Base-by-base conservation (phyloP, 148 eudicot genomes). In the Polygonum maritimum region DNA sequence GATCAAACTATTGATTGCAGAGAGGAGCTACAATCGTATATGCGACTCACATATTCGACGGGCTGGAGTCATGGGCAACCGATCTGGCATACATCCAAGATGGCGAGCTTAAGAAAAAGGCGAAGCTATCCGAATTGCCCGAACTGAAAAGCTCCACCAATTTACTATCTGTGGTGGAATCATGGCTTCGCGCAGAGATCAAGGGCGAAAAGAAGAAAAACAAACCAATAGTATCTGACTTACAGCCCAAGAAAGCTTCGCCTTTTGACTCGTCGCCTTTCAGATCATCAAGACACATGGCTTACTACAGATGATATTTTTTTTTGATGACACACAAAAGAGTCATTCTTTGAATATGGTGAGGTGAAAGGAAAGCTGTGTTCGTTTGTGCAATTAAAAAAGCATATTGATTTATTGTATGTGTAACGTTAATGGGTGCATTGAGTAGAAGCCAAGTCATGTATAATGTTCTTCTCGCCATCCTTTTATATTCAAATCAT, bases 41-140 rank as follows among this genome's bases (percentile, higher is more conserved):
- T 81, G 94, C 99, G 45, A 95, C 99, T 49, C 99, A 92, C 79
- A 95, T 95, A 22, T 94, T 95, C 79, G 99, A 95, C 79, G 99
- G 99, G 49, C 76, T 94, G 76, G 98, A 94, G 86, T 85, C 91
- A 36, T 94, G 98, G 97, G 97, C 99, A 18, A 92, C 97, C 19
- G 90, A 95, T 86, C 85, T 95, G 63, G 99, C 92, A 16, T 95
- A 95, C 83, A 90, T 95, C 78, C 99, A 92, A 77, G 91, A 86
- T 5, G 99, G 99, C 7, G 84, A 81, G 47, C 74, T 92, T 69
- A 89, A 77, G 89, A 95, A 82, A 83, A 73, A 82, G 22, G 97
- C 88, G 47, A 95, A 89, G 80, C 78, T 95, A 71, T 82, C 96
- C 0, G 90, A 91, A 57, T 87, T 92, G 75, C 75, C 18, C 8